phyloP scores from a whole-genome alignment of 768 basidiomycete genomes.

The Termitomyces sp. region DNA sequence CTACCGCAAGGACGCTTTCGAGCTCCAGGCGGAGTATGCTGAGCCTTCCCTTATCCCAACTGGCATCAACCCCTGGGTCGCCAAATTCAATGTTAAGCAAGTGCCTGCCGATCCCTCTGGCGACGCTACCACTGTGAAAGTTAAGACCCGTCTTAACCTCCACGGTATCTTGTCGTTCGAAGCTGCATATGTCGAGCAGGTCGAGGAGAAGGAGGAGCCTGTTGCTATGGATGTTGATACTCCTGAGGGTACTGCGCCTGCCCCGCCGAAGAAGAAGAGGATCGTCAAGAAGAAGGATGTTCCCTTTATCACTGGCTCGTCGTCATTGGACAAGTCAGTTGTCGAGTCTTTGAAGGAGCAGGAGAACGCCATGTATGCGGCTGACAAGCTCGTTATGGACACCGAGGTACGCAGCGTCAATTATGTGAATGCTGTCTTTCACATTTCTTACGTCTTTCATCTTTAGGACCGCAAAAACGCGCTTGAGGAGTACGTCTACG shows the following conservation, averaged over 20 bases:
- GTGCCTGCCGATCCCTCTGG: constrained; percentile 67
- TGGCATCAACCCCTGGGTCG: constrained; percentile 80
- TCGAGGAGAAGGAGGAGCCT: constrained; percentile 70
- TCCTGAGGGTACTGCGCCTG: constrained; percentile 32
- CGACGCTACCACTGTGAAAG: constrained; percentile 78
- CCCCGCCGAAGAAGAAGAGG: constrained; percentile 80
- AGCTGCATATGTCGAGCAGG: constrained; percentile 77
- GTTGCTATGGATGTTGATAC: constrained; percentile 65
- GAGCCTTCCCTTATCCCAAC: constrained; percentile 71
- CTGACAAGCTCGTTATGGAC: constrained; percentile 95
- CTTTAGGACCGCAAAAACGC: constrained; percentile 95
- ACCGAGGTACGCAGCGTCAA: constrained; percentile 75
- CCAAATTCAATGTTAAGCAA: constrained; percentile 74
- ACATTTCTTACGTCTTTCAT: neutral
- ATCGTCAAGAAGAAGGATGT: constrained; percentile 81
- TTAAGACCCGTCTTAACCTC: constrained; percentile 83
- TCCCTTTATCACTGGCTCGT: constrained; percentile 59
- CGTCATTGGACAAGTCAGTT: constrained; percentile 56
- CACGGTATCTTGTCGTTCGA: constrained; percentile 90
- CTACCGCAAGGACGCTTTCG: constrained; percentile 85
- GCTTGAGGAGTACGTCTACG: constrained; percentile 98
- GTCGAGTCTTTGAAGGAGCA: constrained; percentile 70
- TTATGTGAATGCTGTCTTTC: neutral
- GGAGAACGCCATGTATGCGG: constrained; percentile 84
- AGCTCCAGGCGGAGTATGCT: constrained; percentile 81